These are phyloP conservation scores for Pigoraptor vietnamica DNA, from an alignment of 78 protist species.

Conservation along the genomic window DNA sequence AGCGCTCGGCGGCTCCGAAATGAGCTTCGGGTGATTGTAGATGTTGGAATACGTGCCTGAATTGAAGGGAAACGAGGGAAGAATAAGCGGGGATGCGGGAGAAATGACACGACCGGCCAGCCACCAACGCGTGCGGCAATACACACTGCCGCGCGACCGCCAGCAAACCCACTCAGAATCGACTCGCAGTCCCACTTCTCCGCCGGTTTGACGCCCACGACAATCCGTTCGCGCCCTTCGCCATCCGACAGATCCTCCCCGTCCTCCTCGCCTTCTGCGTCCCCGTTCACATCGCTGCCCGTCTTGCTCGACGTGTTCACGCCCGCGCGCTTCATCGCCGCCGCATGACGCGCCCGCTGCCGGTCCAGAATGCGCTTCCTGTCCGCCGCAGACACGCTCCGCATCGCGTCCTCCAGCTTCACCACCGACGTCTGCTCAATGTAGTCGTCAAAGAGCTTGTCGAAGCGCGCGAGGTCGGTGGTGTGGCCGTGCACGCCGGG, in stretches of 20 bases:
- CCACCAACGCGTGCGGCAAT: too few relatives aligned
- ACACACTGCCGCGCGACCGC: too few relatives aligned
- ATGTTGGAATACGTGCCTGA: neutral
- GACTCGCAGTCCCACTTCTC: conserved; percentile 9
- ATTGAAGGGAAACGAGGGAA: neutral
- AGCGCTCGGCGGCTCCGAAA: neutral
- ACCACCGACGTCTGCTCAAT: neutral
- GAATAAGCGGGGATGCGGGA: neutral
- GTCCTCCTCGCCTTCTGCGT: neutral
- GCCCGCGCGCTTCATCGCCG: neutral
- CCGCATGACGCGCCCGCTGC: neutral
- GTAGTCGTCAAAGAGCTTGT: neutral
- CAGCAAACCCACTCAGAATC: neutral
- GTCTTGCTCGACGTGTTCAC: neutral
- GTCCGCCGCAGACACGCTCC: neutral
- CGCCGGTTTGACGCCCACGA: neutral
- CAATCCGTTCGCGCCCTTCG: neutral
- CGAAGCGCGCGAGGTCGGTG: neutral
- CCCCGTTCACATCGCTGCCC: neutral
- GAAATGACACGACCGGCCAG: too few relatives aligned
- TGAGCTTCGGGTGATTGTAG: neutral
- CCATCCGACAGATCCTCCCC: neutral
- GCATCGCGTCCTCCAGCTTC: neutral
- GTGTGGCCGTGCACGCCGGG: neutral
- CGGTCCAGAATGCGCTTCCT: neutral